Percentiles rank a stretch among this genome's conserved stretches.
phyloP scores from a whole-genome alignment of 768 basidiomycete species.

The Agrocybe chaxingu region DNA sequence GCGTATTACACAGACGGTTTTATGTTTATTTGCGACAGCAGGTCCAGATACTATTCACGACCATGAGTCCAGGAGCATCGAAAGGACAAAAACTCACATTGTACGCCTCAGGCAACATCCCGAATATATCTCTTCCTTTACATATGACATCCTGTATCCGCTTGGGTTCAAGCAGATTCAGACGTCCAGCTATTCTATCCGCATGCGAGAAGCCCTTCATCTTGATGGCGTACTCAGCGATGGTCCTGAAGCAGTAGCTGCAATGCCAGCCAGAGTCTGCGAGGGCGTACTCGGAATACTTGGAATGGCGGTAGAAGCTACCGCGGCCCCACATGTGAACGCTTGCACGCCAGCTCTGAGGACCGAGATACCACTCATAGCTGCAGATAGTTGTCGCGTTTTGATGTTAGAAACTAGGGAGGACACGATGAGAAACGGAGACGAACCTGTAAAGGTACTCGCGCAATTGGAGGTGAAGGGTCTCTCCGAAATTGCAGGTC shows the following conservation, averaged over 20 bases:
- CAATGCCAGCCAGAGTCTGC: slow-evolving; percentile 71
- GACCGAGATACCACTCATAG: slow-evolving; percentile 57
- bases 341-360: slow-evolving; percentile 54
- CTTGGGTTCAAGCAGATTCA: slow-evolving; percentile 42
- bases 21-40: slow-evolving; percentile 49
- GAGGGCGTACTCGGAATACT: slow-evolving; percentile 43
- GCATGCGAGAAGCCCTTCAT: slow-evolving; percentile 62
- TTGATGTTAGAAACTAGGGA: background rate
- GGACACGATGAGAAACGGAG: background rate
- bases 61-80: background rate
- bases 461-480: slow-evolving; percentile 59
- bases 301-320: slow-evolving; percentile 46
- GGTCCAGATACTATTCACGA: slow-evolving; percentile 43
- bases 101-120: slow-evolving; percentile 63
- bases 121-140: slow-evolving; percentile 58
- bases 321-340: slow-evolving; percentile 43
- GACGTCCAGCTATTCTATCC: slow-evolving; percentile 51
- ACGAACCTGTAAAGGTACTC: slow-evolving; percentile 58
- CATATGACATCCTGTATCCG: slow-evolving; percentile 60
- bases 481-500: slow-evolving; percentile 47
- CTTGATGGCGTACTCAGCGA: slow-evolving; percentile 56
- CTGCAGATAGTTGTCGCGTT: slow-evolving; percentile 19
- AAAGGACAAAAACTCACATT: slow-evolving; percentile 31
- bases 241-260: slow-evolving; percentile 61
- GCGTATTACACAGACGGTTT: slow-evolving; percentile 38